These are phyloP conservation scores for Talaromyces sp. DNA, from an alignment of 2,329 filamentous ascomycete species.

Conservation along the genomic window DNA sequence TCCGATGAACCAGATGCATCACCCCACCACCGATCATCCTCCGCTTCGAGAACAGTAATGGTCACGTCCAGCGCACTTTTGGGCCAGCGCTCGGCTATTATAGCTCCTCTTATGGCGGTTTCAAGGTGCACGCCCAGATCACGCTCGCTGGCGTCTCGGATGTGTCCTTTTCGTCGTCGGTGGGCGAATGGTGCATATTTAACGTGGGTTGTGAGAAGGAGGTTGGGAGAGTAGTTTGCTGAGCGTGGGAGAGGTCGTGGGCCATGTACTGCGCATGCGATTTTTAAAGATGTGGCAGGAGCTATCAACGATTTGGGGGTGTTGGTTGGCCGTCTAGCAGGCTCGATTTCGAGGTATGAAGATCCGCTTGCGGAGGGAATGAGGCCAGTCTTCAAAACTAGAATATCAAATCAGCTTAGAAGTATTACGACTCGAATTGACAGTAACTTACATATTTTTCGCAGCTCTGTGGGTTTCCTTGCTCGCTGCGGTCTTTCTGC, in stretches of 20 bases:
- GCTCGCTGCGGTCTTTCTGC: slow-evolving; percentile 52
- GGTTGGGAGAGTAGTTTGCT: slow-evolving; percentile 85
- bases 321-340: slow-evolving; percentile 43
- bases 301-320: slow-evolving; percentile 49
- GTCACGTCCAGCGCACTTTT: slow-evolving; percentile 97
- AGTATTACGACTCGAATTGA: slow-evolving; percentile 15
- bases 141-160: slow-evolving; percentile 79
- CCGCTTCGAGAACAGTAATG: slow-evolving; percentile 87
- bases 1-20: slow-evolving; percentile 50
- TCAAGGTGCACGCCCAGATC: slow-evolving; percentile 90
- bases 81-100: slow-evolving; percentile 95
- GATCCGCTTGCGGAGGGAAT: slow-evolving; percentile 92
- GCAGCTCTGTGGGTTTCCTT: slow-evolving; percentile 66
- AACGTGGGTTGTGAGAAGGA: slow-evolving; percentile 87
- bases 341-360: slow-evolving; percentile 60
- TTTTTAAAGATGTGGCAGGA: slow-evolving; percentile 70
- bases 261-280: slow-evolving; percentile 89
- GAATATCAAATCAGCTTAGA: background rate
- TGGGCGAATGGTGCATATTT: slow-evolving; percentile 97
- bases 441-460: slow-evolving; percentile 73
- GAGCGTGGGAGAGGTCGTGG: slow-evolving; percentile 86
- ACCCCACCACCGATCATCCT: slow-evolving; percentile 71
- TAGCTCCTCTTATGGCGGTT: slow-evolving; percentile 79
- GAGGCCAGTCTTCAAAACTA: slow-evolving; percentile 85
- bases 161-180: slow-evolving; percentile 73